Evolutionary conservation across 2,329 filamentous ascomycete genomes (phyloP).

Genomic region (Colletotrichum sp.): DNA sequence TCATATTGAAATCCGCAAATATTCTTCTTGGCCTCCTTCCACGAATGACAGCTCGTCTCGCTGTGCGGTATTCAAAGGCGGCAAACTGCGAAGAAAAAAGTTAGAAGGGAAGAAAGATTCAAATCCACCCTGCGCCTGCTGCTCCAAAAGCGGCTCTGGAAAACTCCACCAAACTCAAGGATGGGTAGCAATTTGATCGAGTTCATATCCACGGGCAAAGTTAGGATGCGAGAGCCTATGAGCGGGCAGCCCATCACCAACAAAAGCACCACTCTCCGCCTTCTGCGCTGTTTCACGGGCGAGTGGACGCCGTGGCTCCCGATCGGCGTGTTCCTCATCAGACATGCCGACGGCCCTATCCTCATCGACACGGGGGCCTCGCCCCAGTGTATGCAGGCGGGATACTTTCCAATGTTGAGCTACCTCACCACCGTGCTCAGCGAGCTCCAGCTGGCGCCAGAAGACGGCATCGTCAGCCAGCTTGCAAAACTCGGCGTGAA

Average conservation of each 20-base stretch:
- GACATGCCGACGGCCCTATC: conserved; percentile 24
- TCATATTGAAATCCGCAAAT: background rate
- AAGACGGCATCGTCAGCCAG: conserved; percentile 24
- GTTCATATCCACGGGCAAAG: conserved; percentile 25
- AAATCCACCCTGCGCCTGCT: background rate
- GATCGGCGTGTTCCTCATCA: conserved; percentile 25
- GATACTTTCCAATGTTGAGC: conserved; percentile 24
- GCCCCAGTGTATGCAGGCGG: conserved; percentile 22
- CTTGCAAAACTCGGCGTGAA: conserved; percentile 21
- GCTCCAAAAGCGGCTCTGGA: background rate
- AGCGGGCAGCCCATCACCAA: conserved; percentile 23
- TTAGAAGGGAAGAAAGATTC: too few species aligned
- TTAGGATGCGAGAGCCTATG: conserved; percentile 18
- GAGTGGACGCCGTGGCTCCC: conserved; percentile 22
- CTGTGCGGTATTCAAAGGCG: background rate
- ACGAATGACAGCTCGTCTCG: accelerated
- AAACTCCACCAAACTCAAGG: background rate
- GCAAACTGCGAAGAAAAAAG: too few species aligned
- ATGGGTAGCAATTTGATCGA: background rate
- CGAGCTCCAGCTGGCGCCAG: conserved; percentile 2
- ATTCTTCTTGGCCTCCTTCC: background rate
- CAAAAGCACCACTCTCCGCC: conserved; percentile 20
- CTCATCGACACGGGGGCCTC: conserved; percentile 28
- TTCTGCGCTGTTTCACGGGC: conserved; percentile 23
- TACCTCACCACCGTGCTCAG: conserved; percentile 10